Evolutionary conservation across 73 alveolate genomes (phyloP).

Genomic region (Paramecium caudatum): DNA sequence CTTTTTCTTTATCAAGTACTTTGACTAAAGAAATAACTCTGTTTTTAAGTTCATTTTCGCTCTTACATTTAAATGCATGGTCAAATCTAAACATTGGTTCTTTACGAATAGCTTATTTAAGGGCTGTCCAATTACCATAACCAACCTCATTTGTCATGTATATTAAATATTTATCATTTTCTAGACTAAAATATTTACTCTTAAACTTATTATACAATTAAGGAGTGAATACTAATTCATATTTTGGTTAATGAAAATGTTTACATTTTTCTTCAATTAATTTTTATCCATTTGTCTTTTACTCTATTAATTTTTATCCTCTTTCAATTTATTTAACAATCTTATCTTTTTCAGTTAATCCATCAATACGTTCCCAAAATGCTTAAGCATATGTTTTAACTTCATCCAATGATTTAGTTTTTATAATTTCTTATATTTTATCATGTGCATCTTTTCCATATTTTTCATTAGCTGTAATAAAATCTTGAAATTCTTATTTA

Average conservation of each 20-base stretch:
- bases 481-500: constrained; percentile 84
- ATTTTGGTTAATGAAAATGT: constrained; percentile 66
- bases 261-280: constrained; percentile 87
- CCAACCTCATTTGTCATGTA: constrained; percentile 93
- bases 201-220: constrained; percentile 80
- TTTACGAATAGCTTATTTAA: constrained; percentile 89
- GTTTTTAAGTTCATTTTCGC: constrained; percentile 94
- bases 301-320: constrained; percentile 84
- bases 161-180: constrained; percentile 88
- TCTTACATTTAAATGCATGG: constrained; percentile 94
- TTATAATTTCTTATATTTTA: constrained; percentile 77
- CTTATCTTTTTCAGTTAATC: constrained; percentile 92
- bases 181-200: constrained; percentile 85
- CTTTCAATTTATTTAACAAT: constrained; percentile 93
- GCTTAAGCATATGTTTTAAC: constrained; percentile 89
- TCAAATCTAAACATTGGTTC: constrained; percentile 94
- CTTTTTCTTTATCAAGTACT: constrained; percentile 94
- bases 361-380: constrained; percentile 94
- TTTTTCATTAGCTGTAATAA: constrained; percentile 85
- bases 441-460: constrained; percentile 85
- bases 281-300: constrained; percentile 78
- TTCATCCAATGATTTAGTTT: constrained; percentile 92
- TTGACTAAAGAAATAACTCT: constrained; percentile 95
- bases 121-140: constrained; percentile 97
- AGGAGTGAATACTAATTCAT: constrained; percentile 73